Evolutionary conservation across 2,329 filamentous ascomycete species (phyloP), one percentile per base, ranked within the genome.

Genomic region (Exophiala dermatitidis): DNA sequence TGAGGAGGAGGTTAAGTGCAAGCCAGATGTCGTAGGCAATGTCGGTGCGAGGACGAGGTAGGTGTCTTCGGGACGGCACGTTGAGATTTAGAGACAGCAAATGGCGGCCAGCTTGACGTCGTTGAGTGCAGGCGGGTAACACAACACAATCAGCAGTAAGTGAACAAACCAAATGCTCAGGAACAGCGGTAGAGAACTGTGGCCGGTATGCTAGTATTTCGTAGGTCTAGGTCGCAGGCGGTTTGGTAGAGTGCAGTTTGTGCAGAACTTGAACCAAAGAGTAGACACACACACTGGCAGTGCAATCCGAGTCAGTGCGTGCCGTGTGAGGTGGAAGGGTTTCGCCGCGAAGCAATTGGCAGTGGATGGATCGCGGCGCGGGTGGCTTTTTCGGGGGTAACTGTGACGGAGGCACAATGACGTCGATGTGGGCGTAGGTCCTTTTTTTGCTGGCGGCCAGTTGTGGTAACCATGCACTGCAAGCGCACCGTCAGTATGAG

Each of bases 371-470:
- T 45, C 5, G 28, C 42, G 30, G 12, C 28, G 26, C 42, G 5
- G 42, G 42, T 45, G 42, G 42, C 42, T 45, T 45, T 45, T 45
- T 31, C 8, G 42, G 7, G 12, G 42, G 28, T 32, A 28, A 26
- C 38, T n/a, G 36, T 41, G 38, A 41, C 38, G 42, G 30, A 45
- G 28, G 42, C 42, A 32, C 8, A 29, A 45, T 45, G 42, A 45
- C 42, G 42, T 45, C 42, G 42, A 9, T 45, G 42, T 31, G 12
- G 12, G 38, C 19, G 10, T 41, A 7, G 2, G 12, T 45, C 3
- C 29, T 32, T 32, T 32, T 19, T 5, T 7, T 12, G 42, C 42
- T 29, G 10, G 42, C 26, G 36, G 36, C 9, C 10, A 19, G 19
- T 19, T 19, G 19, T 19, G 19, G 19, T 19, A 19, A 19, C 19